Conservation (phyloP, 306 rosid genomes). For the Ziziphus jujuba region DNA sequence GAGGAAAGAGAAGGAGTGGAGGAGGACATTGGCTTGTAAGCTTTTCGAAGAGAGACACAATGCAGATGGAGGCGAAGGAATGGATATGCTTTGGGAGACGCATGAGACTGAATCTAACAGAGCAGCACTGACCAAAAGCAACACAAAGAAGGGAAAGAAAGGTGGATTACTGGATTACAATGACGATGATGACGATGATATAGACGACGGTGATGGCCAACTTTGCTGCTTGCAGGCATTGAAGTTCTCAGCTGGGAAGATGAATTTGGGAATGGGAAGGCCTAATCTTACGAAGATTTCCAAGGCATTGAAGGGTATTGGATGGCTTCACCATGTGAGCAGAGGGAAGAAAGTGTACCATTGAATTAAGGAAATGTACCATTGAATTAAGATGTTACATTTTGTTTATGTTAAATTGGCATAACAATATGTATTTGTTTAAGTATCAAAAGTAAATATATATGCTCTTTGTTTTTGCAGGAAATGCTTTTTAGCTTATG, state of each 20-base stretch:
- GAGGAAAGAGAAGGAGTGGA: slow-evolving; percentile 95
- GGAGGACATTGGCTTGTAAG: slow-evolving; percentile 91
- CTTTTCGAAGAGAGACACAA: slow-evolving; percentile 85
- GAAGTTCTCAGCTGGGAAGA: slow-evolving; percentile 85
- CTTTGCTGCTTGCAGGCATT: slow-evolving; percentile 88
- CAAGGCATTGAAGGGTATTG: slow-evolving; percentile 81
- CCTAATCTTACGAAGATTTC: slow-evolving; percentile 74
- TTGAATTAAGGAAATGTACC: slow-evolving; percentile 43
- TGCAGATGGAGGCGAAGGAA: slow-evolving; percentile 58
- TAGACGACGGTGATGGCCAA: slow-evolving; percentile 38
- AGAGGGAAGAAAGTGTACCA: slow-evolving; percentile 58
- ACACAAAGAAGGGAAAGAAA: slow-evolving; percentile 55
- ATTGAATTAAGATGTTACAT: slow-evolving; percentile 24
- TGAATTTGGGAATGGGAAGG: slow-evolving; percentile 86
- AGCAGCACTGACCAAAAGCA: slow-evolving; percentile 29
- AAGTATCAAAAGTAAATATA: slow-evolving; percentile 48
- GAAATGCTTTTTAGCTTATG: slow-evolving; percentile 11
- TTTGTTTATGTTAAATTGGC: slow-evolving; percentile 22
- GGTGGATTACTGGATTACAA: slow-evolving; percentile 6
- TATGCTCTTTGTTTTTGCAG: background rate
- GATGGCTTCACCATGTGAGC: slow-evolving; percentile 69
- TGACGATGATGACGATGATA: slow-evolving; percentile 41
- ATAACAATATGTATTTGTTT: slow-evolving; percentile 30
- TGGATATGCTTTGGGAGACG: slow-evolving; percentile 98
- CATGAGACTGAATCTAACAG: slow-evolving; percentile 53